Conservation (phyloP, 2,329 filamentous ascomycete genomes). For the Diaporthe vexans region DNA sequence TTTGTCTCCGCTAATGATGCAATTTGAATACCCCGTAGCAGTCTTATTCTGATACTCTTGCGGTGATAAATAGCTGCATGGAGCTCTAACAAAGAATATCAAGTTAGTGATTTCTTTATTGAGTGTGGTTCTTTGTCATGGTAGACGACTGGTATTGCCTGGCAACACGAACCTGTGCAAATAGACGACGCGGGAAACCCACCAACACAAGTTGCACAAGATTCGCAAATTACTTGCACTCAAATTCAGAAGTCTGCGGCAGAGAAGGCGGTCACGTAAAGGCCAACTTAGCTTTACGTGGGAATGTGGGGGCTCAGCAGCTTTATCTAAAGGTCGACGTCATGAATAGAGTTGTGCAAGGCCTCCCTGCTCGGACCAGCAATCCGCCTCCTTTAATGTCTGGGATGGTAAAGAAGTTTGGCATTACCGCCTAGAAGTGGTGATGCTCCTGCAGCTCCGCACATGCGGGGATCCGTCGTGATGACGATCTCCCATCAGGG, state of each 20-base stretch:
- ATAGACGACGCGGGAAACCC: no score
- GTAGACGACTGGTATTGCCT: no score
- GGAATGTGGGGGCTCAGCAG: background rate
- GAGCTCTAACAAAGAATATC: no score
- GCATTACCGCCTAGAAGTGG: background rate
- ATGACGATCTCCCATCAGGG: background rate
- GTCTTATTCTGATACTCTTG: no score
- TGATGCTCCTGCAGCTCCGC: background rate
- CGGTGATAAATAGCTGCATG: no score
- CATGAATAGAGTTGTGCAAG: constrained; percentile 16
- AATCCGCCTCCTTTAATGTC: background rate
- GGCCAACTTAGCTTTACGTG: background rate
- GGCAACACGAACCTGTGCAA: no score
- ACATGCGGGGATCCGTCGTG: background rate
- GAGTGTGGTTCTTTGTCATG: no score
- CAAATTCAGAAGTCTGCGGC: no score
- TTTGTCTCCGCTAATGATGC: background rate
- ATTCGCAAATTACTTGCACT: no score
- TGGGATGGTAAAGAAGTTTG: background rate
- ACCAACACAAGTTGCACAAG: no score
- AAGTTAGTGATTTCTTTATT: no score
- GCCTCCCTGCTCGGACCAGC: background rate
- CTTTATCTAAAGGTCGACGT: background rate
- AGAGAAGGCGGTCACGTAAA: background rate
- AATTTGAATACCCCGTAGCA: background rate